These are phyloP conservation scores for Pterocarpus santalinus DNA, from an alignment of 306 rosid species.

Conservation along the genomic window DNA sequence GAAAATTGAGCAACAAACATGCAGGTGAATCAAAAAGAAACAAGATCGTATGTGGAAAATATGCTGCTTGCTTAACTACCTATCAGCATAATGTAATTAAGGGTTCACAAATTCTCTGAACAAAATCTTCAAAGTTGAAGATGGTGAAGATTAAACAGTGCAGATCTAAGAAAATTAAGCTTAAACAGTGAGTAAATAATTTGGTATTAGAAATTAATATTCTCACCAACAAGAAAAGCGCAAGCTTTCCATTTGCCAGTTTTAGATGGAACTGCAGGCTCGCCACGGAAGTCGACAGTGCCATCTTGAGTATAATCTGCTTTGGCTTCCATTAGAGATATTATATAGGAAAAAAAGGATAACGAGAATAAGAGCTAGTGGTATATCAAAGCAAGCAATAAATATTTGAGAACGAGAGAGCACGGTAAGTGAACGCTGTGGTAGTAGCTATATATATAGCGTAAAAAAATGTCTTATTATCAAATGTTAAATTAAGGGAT, in stretches of 20 bases:
- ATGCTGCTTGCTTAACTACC: not conserved
- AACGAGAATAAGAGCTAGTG: conserved; percentile 26
- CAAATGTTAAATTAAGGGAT: not conserved
- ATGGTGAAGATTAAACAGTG: not conserved
- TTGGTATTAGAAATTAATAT: not conserved
- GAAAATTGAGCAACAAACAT: conserved; percentile 6
- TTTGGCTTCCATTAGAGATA: conserved; percentile 69
- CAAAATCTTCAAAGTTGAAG: conserved; percentile 7
- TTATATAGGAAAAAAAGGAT: not conserved
- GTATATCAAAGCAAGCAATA: conserved; percentile 31
- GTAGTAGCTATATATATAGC: conserved; percentile 37
- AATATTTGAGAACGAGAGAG: conserved; percentile 31
- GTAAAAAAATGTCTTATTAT: not conserved
- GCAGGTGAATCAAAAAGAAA: conserved; percentile 1
- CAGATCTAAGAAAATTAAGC: not conserved
- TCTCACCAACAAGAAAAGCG: conserved; percentile 90
- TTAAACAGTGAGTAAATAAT: not conserved
- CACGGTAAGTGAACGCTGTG: conserved; percentile 8
- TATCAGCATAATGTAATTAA: not conserved
- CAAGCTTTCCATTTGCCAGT: conserved; percentile 99
- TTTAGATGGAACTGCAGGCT: conserved; percentile 76
- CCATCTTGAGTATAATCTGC: conserved; percentile 75
- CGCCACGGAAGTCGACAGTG: conserved; percentile 82
- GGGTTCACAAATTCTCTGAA: not conserved
- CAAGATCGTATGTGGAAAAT: not conserved